Conservation (phyloP, 73 alveolate species). For the Stentor roeselii region DNA sequence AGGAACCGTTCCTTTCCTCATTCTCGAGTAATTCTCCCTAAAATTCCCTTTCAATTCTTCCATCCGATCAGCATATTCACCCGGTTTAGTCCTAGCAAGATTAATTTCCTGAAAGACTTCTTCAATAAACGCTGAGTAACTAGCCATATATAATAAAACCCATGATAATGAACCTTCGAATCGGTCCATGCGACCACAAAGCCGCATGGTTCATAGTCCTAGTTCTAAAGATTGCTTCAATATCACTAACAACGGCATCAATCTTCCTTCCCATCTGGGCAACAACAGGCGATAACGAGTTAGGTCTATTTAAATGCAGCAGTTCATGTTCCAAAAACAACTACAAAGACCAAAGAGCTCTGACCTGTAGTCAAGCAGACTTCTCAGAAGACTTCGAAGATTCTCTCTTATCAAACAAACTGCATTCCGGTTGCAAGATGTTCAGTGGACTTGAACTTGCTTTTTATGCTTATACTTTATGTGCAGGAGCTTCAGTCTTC, state of each 20-base stretch:
- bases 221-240: not conserved
- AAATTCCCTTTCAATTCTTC: not conserved
- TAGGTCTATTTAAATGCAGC: not conserved
- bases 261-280: not conserved
- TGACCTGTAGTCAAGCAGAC: not conserved
- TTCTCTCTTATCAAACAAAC: not conserved
- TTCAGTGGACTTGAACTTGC: not conserved
- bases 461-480: not conserved
- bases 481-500: not conserved
- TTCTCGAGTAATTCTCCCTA: constrained; percentile 4
- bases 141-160: not conserved
- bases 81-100: not conserved
- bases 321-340: not conserved
- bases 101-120: constrained; percentile 4
- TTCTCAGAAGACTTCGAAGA: not conserved
- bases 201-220: not conserved
- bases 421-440: not conserved
- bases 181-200: not conserved
- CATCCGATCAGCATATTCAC: constrained; percentile 16
- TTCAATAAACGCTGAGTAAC: not conserved
- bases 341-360: not conserved
- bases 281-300: not conserved
- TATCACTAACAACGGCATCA: not conserved
- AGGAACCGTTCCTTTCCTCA: constrained; percentile 13
- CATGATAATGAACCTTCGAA: not conserved